phyloP scores from a whole-genome alignment of 2,329 filamentous ascomycete species.

The Diplodia mutila region DNA sequence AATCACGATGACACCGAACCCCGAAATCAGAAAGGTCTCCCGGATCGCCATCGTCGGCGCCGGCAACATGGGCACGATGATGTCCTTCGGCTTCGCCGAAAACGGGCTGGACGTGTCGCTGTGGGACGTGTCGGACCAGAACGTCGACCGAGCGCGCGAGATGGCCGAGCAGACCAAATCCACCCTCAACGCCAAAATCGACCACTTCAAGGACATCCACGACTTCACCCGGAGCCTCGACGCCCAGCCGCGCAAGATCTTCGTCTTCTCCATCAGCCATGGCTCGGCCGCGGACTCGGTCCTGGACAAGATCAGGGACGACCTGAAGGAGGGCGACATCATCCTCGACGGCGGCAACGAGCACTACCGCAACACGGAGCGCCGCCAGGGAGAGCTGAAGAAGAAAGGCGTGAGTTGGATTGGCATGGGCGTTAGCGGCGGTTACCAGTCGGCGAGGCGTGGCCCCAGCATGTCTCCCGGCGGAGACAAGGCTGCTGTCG shows the following conservation, averaged over 20 bases:
- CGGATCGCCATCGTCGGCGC: slow-evolving; percentile 48
- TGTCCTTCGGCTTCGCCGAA: slow-evolving; percentile 52
- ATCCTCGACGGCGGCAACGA: slow-evolving; percentile 64
- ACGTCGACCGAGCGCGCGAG: slow-evolving; percentile 37
- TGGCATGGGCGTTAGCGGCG: slow-evolving; percentile 62
- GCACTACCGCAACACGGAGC: slow-evolving; percentile 59
- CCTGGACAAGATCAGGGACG: slow-evolving; percentile 38
- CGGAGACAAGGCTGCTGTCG: slow-evolving; percentile 53
- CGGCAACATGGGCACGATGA: slow-evolving; percentile 52
- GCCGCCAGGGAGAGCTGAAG: slow-evolving; percentile 55
- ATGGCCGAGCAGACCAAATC: slow-evolving; percentile 29
- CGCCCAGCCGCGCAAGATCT: slow-evolving; percentile 41
- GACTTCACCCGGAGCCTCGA: slow-evolving; percentile 44
- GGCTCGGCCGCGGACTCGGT: slow-evolving; percentile 32
- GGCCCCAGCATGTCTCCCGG: slow-evolving; percentile 63
- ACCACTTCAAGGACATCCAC: slow-evolving; percentile 43
- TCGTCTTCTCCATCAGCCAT: slow-evolving; percentile 52
- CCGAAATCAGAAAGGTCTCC: background rate
- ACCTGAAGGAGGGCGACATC: slow-evolving; percentile 58
- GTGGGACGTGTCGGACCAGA: slow-evolving; percentile 45
- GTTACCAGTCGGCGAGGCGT: slow-evolving; percentile 51
- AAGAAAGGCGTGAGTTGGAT: slow-evolving; percentile 58
- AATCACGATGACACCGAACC: background rate
- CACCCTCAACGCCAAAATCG: slow-evolving; percentile 35
- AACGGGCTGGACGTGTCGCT: slow-evolving; percentile 49